Evolutionary conservation across 768 basidiomycete genomes (phyloP), one percentile per base, ranked within the genome.

Genomic region (Amanita inopinata): DNA sequence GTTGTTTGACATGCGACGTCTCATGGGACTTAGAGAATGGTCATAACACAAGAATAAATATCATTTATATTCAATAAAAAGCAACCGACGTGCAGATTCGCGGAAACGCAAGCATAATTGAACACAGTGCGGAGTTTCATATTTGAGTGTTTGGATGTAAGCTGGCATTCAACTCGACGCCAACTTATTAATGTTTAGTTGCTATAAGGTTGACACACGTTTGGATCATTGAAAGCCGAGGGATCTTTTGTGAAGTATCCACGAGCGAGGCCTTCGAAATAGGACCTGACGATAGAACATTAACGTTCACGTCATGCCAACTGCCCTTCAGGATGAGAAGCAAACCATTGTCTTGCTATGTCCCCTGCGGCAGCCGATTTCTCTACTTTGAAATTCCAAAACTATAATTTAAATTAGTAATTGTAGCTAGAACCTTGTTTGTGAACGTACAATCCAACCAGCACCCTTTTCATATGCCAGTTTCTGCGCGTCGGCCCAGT

Each of bases 401-500:
- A 66, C 65, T 66, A 38, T 12, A 30, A 18, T 7, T 15, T 22
- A 5, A 33, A 19, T 19, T 28, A 33, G 2, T 18, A 7, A 34
- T 14, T n/a, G 38, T n/a, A n/a, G n/a, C n/a, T n/a, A n/a, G n/a
- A n/a, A n/a, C n/a, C 17, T 24, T 36, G 11, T 34, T 22, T 14
- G 4, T 12, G 11, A 37, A 65, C 77, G 60, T 49, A 81, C 80
- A 31, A 83, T 67, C 80, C 81, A 84, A 19, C 82, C 82, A 2
- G 70, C 67, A 24, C 69, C 66, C 46, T 79, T 59, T 41, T 69
- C 67, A 40, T 83, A 84, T 1, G 71, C 64, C 28, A 75, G 58
- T 56, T 85, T 85, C 57, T 85, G 83, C 18, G 83, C 80, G 50
- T 85, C 83, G 8, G 80, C 83, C 83, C 83, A 84, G 52, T 80